Conservation (phyloP, 2,329 filamentous ascomycete species). For the Colletotrichum aenigma region DNA sequence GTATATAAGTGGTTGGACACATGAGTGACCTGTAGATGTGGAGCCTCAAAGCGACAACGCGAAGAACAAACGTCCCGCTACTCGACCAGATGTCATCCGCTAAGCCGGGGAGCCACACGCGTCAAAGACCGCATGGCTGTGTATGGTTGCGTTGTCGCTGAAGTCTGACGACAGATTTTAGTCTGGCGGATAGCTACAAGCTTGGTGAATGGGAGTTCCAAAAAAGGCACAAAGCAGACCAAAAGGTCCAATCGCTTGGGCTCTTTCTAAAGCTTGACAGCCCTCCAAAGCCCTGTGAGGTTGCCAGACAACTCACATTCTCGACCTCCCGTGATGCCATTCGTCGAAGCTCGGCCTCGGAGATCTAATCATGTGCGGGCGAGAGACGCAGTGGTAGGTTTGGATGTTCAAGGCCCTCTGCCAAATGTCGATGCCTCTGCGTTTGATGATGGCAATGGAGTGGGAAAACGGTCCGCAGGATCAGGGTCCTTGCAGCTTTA, state of each 20-base stretch:
- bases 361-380: neutral
- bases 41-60: neutral
- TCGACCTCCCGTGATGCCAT: neutral
- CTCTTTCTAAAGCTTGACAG: neutral
- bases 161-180: slow-evolving; percentile 14
- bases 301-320: neutral
- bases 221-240: neutral
- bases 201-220: neutral
- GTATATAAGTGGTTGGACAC: neutral
- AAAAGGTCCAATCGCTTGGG: neutral
- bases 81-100: neutral
- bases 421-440: neutral
- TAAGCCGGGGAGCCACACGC: neutral
- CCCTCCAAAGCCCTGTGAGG: neutral
- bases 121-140: neutral
- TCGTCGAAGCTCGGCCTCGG: neutral
- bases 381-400: neutral
- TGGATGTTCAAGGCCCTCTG: neutral
- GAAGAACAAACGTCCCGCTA: neutral
- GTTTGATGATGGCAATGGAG: neutral
- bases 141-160: neutral
- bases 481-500: neutral
- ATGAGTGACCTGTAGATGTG: neutral
- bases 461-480: neutral
- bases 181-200: neutral